Evolutionary conservation across 495 filamentous ascomycete species (phyloP).

Genomic region (Talaromyces proteolyticus): DNA sequence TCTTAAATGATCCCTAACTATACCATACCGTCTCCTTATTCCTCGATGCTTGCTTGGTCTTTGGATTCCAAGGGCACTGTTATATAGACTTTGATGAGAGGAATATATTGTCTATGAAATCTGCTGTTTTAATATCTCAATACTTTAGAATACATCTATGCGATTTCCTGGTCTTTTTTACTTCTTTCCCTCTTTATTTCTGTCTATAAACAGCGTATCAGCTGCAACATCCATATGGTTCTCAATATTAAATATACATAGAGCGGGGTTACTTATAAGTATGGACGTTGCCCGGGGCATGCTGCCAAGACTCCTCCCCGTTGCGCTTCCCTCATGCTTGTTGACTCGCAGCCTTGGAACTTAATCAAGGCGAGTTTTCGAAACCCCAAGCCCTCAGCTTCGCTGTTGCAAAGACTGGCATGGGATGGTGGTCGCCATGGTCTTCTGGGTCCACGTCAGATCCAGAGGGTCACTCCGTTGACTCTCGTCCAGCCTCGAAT

Average conservation of each 20-base stretch:
- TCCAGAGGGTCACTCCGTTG: slow-evolving; percentile 14
- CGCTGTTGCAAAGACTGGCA: slow-evolving; percentile 16
- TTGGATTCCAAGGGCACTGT: slow-evolving; percentile 4
- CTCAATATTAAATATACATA: too few species aligned
- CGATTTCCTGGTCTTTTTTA: too few species aligned
- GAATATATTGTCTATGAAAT: slow-evolving; percentile 10
- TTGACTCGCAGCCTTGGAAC: too few species aligned
- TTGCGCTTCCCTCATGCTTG: too few species aligned
- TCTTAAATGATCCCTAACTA: slow-evolving; percentile 30
- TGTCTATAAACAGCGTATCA: too few species aligned
- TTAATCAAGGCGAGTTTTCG: too few species aligned
- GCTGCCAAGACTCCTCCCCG: too few species aligned
- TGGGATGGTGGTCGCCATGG: slow-evolving; percentile 48
- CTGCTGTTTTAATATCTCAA: not conserved
- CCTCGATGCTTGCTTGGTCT: slow-evolving; percentile 5
- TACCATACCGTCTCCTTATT: slow-evolving; percentile 5
- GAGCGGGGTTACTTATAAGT: too few species aligned
- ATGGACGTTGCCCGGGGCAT: too few species aligned
- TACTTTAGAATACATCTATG: not conserved
- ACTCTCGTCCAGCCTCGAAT: slow-evolving; percentile 8
- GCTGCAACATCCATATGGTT: too few species aligned
- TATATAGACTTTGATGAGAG: slow-evolving; percentile 8
- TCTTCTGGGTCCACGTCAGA: slow-evolving; percentile 28
- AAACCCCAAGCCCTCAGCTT: slow-evolving; percentile 7
- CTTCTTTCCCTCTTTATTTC: too few species aligned